Evolutionary conservation across 495 filamentous ascomycete genomes (phyloP).

Genomic region (Podospora anserina): DNA sequence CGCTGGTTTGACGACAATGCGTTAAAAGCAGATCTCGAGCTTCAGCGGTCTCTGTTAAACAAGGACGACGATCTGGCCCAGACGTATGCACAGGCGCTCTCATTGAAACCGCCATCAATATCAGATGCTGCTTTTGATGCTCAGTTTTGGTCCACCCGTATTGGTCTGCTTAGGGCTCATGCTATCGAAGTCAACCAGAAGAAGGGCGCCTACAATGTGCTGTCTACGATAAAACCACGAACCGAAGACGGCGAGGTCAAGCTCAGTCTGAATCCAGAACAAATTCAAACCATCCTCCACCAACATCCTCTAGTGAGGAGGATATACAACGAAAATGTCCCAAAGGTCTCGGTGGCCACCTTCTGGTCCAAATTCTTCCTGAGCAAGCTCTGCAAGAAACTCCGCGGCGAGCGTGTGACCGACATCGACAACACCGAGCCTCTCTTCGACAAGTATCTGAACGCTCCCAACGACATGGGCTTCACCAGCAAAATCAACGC

Average conservation of each 20-base stretch:
- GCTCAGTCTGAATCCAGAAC: constrained; percentile 84
- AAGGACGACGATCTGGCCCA: constrained; percentile 66
- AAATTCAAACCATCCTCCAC: constrained; percentile 86
- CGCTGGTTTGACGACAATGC: constrained; percentile 73
- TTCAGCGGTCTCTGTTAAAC: constrained; percentile 83
- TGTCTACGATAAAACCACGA: constrained; percentile 82
- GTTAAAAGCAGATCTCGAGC: constrained; percentile 66
- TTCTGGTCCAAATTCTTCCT: constrained; percentile 95
- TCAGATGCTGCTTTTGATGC: constrained; percentile 71
- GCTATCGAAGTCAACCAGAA: constrained; percentile 84
- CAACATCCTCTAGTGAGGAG: constrained; percentile 88
- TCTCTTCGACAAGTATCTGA: constrained; percentile 80
- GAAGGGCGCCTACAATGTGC: constrained; percentile 84
- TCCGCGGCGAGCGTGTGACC: constrained; percentile 80
- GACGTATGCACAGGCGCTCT: constrained; percentile 76
- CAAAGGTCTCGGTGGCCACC: constrained; percentile 69
- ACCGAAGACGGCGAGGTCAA: constrained; percentile 72
- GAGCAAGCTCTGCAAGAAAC: constrained; percentile 81
- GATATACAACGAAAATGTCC: constrained; percentile 91
- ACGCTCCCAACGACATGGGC: constrained; percentile 58
- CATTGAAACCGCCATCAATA: constrained; percentile 76
- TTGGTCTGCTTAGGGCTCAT: constrained; percentile 81
- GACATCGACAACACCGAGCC: constrained; percentile 70
- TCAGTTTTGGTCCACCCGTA: constrained; percentile 89
- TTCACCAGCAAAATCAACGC: constrained; percentile 49